Evolutionary conservation across 805 yeast genomes (phyloP), one percentile per base, ranked within the genome.

Genomic region (Candida maris): DNA sequence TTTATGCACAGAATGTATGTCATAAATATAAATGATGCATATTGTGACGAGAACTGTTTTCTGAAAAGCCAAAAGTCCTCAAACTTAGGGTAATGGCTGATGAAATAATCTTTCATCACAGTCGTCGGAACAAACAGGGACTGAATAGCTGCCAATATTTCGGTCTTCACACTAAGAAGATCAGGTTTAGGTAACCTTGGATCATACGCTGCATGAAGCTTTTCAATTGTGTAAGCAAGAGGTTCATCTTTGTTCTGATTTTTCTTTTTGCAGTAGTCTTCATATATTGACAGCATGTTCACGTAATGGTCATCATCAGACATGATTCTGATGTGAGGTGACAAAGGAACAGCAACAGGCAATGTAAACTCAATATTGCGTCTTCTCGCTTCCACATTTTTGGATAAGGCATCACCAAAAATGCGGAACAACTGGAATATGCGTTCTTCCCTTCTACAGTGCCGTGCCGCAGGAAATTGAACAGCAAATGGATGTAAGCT

Each of bases 31-130:
- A 93, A 84, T 0, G 95, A 80, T 4, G 97, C 97, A 62, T 91
- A 93, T 61, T 89, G 96, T 19, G 95, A 81, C 4, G 96, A 79
- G 56, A 93, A 94, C 55, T 89, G 96, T 52, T 88, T 87, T 45
- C 97, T 76, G 79, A 94, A 93, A 35, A 91, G 64, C 98, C 98
- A 93, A 70, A 91, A 93, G 53, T 91, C 97, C 59, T 85, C 96
- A 57, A 82, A 94, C 40, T 79, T 74, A 9, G 81, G 72, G 60
- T 80, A 93, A 27, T 79, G 65, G 5, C 69, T 71, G 38, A 81
- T 59, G 55, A 88, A 93, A 57, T 85, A 83, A 46, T 85, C 85
- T 53, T 79, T 79, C 68, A 91, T 68, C 22, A 91, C 82, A 4
- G 85, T 81, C 17, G 83, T 73, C 23, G 98, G 97, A 36, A 89